These are phyloP conservation scores for Diaporthe velutina DNA, from an alignment of 2,329 filamentous ascomycete species.

Conservation along the genomic window DNA sequence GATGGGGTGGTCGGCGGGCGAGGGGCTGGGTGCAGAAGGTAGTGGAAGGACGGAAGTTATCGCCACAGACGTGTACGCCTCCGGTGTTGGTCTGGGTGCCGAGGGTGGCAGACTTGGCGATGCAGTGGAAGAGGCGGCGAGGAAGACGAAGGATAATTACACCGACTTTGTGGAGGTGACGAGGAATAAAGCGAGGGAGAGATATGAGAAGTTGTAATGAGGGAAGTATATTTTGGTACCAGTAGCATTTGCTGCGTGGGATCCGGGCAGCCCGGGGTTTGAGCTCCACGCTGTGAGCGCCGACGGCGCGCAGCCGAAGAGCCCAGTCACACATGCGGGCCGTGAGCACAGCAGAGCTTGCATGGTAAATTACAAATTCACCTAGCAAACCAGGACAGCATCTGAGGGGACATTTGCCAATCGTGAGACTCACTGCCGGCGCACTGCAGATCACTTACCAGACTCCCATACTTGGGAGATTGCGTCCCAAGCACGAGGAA, in stretches of 20 bases:
- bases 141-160: slow-evolving; percentile 71
- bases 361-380: slow-evolving; percentile 6
- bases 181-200: slow-evolving; percentile 75
- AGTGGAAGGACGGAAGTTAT: slow-evolving; percentile 75
- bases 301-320: slow-evolving; percentile 4
- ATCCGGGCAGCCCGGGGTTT: neutral
- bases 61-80: slow-evolving; percentile 73
- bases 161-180: slow-evolving; percentile 73
- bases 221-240: neutral
- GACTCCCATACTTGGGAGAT: slow-evolving; percentile 11
- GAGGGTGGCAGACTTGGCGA: slow-evolving; percentile 78
- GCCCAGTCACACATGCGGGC: neutral
- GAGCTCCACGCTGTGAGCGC: neutral
- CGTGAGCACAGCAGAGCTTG: neutral
- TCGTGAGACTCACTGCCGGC: neutral
- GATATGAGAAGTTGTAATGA: slow-evolving; percentile 68
- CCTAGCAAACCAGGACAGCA: neutral
- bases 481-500: neutral
- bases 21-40: slow-evolving; percentile 73
- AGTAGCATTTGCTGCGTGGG: neutral
- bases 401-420: neutral
- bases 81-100: slow-evolving; percentile 78
- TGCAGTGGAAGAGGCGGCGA: slow-evolving; percentile 72
- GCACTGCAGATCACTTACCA: neutral
- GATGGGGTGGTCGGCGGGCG: slow-evolving; percentile 78